Evolutionary conservation across 2,329 filamentous ascomycete species (phyloP), one percentile per base, ranked within the genome.

Genomic region (Claviceps digitariae): DNA sequence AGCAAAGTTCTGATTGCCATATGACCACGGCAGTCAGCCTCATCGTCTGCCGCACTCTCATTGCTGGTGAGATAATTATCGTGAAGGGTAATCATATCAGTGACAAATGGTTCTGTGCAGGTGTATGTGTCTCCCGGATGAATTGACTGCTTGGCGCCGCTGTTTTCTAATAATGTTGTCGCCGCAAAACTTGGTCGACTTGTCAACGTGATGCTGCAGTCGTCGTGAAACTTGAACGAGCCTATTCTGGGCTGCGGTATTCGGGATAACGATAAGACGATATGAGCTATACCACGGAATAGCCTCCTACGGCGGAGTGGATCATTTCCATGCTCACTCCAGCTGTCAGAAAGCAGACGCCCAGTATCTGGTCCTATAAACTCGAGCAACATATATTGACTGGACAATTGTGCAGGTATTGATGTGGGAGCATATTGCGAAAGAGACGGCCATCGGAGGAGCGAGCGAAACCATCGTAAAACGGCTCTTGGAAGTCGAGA

Each of bases 121-220:
- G 53, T 56, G 52, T 67, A 69, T 9, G 64, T 68, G 23, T 65
- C 55, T 48, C 59, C 60, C 25, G 41, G 58, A 34, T 53, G 50
- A 27, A 70, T 68, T 9, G 56, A 60, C 55, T 63, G 63, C 36
- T 54, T 58, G 7, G 63, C 60, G 48, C 64, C 64, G 13, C 66
- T 57, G 57, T 67, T 69, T 57, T 69, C 67, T 10, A 68, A 55
- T 3, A 66, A 63, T 20, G 62, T 55, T 12, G 34, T 27, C 6
- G 34, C 31, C 9, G 31, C 62, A 52, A 57, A 54, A 10, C 65
- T 57, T n/a, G 65, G 66, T 48, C 65, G 63, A 54, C 31, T 49
- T n/a, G 34, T 59, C 45, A 67, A 55, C 17, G 58, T 59, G 15
- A 69, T 55, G 2, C 60, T 67, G 50, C 64, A 62, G 43, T 59